These are phyloP conservation scores for Tetrastigma voinierianum DNA, from an alignment of 164 flowering plant species.

Conservation along the genomic window DNA sequence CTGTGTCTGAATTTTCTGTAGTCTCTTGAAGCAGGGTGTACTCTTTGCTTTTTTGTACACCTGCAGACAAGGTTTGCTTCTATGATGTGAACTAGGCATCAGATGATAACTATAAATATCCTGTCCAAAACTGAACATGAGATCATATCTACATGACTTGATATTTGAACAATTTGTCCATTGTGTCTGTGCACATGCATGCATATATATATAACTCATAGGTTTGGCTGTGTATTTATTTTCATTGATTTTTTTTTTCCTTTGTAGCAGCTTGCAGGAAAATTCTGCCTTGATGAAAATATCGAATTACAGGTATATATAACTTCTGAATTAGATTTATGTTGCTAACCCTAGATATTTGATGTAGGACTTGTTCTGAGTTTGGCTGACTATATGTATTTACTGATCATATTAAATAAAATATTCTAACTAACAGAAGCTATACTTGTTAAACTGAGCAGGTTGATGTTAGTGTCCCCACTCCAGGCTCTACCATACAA, in stretches of 20 bases:
- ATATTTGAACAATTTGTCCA: neutral
- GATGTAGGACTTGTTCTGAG: neutral
- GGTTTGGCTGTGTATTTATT: neutral
- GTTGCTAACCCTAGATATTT: neutral
- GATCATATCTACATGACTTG: neutral
- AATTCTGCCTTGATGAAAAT: slow-evolving; percentile 68
- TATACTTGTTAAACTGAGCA: slow-evolving; percentile 31
- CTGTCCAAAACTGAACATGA: neutral
- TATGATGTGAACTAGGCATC: neutral
- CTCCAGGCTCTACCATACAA: slow-evolving; percentile 37
- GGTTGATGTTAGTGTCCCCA: slow-evolving; percentile 54
- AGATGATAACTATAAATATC: neutral
- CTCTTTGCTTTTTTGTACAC: neutral
- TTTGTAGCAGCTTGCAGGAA: slow-evolving; percentile 53
- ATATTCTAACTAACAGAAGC: slow-evolving; percentile 2
- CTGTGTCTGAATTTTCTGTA: too few relatives aligned
- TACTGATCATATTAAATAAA: neutral
- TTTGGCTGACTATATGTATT: neutral
- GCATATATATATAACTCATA: neutral
- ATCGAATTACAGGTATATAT: slow-evolving; percentile 68
- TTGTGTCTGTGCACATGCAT: neutral
- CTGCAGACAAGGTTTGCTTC: neutral
- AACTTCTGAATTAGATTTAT: neutral
- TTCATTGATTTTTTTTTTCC: slow-evolving; percentile 4
- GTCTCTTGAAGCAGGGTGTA: neutral